A percentile compares a stretch with the other conserved stretches of the same genome.
Evolutionary conservation across 2,329 filamentous ascomycete species (phyloP).

Genomic region (Ophiocordyceps camponoti-floridani): DNA sequence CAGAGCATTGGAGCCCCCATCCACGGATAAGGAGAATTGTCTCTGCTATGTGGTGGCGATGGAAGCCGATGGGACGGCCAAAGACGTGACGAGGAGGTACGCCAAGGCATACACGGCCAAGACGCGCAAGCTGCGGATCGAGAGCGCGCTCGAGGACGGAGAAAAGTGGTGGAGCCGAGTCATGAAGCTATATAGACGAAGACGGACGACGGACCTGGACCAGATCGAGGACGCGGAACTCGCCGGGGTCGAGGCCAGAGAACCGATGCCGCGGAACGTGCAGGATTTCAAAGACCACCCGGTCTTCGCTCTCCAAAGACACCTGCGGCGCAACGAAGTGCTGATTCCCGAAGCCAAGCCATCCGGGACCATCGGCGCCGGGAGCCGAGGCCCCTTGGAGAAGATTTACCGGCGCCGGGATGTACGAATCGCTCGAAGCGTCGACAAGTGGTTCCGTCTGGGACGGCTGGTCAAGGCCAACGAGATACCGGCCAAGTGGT

Average conservation of each 20-base stretch:
- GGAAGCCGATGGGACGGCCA: conserved; percentile 57
- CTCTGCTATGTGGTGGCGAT: conserved; percentile 78
- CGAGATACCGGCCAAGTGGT: conserved; percentile 68
- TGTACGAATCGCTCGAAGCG: conserved; percentile 59
- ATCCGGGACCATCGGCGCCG: conserved; percentile 61
- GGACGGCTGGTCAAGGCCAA: conserved; percentile 62
- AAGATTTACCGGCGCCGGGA: conserved; percentile 68
- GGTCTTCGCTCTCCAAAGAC: conserved; percentile 65
- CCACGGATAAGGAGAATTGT: conserved; percentile 55
- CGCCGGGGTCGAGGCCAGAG: conserved; percentile 48
- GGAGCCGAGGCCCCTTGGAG: conserved; percentile 46
- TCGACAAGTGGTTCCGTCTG: conserved; percentile 80
- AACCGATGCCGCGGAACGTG: conserved; percentile 74
- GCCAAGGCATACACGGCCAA: conserved; percentile 81
- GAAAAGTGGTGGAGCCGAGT: conserved; percentile 35
- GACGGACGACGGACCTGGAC: conserved; percentile 44
- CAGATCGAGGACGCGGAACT: conserved; percentile 72
- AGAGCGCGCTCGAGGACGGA: conserved; percentile 31
- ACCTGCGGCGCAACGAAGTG: conserved; percentile 70
- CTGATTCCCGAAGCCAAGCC: conserved; percentile 50
- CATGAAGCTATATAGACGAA: conserved; percentile 27
- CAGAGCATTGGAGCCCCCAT: conserved; percentile 63
- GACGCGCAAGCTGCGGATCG: conserved; percentile 65
- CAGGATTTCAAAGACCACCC: conserved; percentile 80
- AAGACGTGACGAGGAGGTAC: conserved; percentile 79